Evolutionary conservation across 176 grass and related monocot genomes (phyloP), one percentile per base, ranked within the genome.

Genomic region (Oryza officinalis): DNA sequence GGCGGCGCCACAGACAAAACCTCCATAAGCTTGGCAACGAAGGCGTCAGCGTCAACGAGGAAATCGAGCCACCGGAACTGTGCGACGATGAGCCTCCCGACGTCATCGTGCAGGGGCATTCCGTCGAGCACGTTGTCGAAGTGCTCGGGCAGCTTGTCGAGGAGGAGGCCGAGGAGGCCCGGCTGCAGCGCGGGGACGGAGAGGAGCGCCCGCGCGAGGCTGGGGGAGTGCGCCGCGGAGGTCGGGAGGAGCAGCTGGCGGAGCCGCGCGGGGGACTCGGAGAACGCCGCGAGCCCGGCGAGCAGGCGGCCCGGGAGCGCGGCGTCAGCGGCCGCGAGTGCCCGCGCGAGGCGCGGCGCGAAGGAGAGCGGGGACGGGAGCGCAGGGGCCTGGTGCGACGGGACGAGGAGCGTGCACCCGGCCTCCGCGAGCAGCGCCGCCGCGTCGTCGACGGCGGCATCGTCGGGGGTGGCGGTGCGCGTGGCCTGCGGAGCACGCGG

Each of bases 121-220:
- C 63, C 80, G 25, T 83, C 90, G 79, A 86, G 80, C 61, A 76
- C 75, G n/a, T 72, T 81, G 45, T 88, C 90, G 54, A 97, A 97
- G 85, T 94, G 84, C 87, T 97, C 92, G 8, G 95, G 95, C 28
- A 97, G 90, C 88, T 94, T 94, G 47, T 97, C 95, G 32, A 97
- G 92, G 71, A 97, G 92, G 72, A 97, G 72, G 5, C 81, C 77
- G 82, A 92, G 90, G 49, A 97, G 82, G 17, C 77, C 83, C 20
- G 86, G 84, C 86, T 97, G 95, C 74, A 97, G 81, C 22, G 90
- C 76, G 8, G 92, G 89, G 14, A 97, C 88, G 47, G 90, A 74
- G 44, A 97, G 86, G n/a, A 97, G 90, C 50, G 88, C 83, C 7
- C 88, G 80, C 37, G 84, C 86, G 54, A 97, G 84, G 84, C 92